Base-by-base conservation (phyloP, 164 flowering plant genomes). In the Malania oleifera region DNA sequence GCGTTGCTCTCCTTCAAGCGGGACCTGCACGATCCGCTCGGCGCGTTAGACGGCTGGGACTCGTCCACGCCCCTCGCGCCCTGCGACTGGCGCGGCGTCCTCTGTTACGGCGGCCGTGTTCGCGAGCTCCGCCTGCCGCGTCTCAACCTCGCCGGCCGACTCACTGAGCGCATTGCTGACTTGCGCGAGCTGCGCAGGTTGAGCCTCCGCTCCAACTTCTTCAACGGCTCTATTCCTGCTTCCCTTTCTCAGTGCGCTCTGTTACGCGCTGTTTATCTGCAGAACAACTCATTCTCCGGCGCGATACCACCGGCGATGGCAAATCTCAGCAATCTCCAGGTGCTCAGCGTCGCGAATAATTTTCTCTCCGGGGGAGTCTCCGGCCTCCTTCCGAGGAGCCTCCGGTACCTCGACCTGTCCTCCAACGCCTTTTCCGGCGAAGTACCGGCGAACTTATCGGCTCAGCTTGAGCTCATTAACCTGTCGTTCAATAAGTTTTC, bases 81-180 rank as follows among this genome's bases (percentile, higher is more conserved):
- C 7, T 92, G 98, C 52, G 95, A 90, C 75, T 93, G 98, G 98
- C 82, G 80, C 23, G 98, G 98, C 39, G 68, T 93, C 45, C 14
- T 23, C 22, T 93, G 99, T 60, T 65, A 41, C 48, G 19, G 55
- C 34, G 62, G 60, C 74, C 69, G 79, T 12, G 99, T 93, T 40
- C 56, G 52, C n/a, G 87, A 90, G 68, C 78, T 93, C 60, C 87
- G 95, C 1, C 72, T 93, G 1, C 95, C 96, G 24, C 75, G 83
- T 5, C 81, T 88, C 52, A 78, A 72, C 13, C 88, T 89, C 70
- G 48, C 60, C 26, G 98, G 96, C 19, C 56, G 57, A 1, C 67
- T 91, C 65, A 56, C 76, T 10, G 73, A 60, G 40, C 52, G 48
- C 0, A 62, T 89, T 25, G 64, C 71, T 45, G 54, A 70, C 41